A percentile compares a stretch with the other conserved stretches of the same genome.
Evolutionary conservation across 1,284 basidiomycete genomes (phyloP).

Genomic region (Leucoagaricus sp.): DNA sequence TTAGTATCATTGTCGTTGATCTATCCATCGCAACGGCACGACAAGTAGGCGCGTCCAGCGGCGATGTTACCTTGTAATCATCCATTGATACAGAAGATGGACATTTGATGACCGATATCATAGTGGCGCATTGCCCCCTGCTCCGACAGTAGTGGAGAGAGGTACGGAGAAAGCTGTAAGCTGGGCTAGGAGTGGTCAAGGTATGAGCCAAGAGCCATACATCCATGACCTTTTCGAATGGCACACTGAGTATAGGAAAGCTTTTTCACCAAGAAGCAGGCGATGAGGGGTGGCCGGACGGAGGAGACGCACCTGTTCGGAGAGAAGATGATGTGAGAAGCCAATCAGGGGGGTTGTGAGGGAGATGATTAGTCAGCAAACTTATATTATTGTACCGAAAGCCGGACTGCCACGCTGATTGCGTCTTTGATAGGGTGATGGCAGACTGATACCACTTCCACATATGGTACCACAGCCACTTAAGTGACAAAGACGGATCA

Average conservation of each 20-base stretch:
- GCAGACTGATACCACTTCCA: no score
- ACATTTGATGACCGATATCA: slow-evolving; percentile 18
- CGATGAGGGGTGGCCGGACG: neutral
- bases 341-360: slow-evolving; percentile 4
- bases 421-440: no score
- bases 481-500: no score
- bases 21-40: slow-evolving; percentile 27
- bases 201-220: neutral
- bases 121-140: slow-evolving; percentile 10
- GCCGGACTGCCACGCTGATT: no score
- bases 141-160: neutral
- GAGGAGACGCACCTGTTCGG: neutral
- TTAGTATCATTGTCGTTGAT: slow-evolving; percentile 28
- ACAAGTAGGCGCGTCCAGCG: slow-evolving; percentile 15
- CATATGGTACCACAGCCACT: no score
- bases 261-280: neutral
- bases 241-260: neutral
- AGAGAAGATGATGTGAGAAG: neutral
- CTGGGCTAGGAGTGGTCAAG: neutral
- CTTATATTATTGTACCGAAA: no score
- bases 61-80: slow-evolving; percentile 11
- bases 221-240: neutral
- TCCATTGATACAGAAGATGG: slow-evolving; percentile 23
- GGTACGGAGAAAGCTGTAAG: neutral
- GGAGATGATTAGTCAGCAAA: slow-evolving; percentile 12